Conservation (phyloP, 2,329 filamentous ascomycete species). For the Raffaelea arxii region DNA sequence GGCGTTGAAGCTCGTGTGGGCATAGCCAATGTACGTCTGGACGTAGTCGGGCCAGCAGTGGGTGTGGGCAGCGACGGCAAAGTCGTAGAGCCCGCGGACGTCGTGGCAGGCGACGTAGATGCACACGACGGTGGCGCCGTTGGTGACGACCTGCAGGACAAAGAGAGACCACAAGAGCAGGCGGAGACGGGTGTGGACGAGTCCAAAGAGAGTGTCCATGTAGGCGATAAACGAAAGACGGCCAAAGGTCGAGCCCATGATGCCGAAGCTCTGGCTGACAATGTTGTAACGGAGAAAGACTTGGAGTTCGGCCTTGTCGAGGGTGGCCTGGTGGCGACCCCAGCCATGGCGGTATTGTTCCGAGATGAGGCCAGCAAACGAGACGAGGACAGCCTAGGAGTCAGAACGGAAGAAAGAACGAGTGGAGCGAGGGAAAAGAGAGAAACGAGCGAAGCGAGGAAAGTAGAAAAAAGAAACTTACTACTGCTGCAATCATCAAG, state of each 20-base stretch:
- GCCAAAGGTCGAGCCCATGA: constrained; percentile 1
- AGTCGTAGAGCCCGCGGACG: not conserved
- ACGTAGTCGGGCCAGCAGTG: constrained; percentile 1
- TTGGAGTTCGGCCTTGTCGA: not conserved
- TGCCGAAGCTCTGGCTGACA: constrained; percentile 1
- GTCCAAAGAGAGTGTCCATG: constrained; percentile 1
- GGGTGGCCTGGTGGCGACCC: constrained; percentile 1
- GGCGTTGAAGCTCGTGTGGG: constrained; percentile 2
- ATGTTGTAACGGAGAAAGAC: constrained; percentile 1
- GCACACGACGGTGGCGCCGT: not conserved
- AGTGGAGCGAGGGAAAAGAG: not conserved
- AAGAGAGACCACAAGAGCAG: constrained; percentile 1
- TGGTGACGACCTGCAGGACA: constrained; percentile 1
- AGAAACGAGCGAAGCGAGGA: not conserved
- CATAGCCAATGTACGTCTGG: constrained; percentile 5
- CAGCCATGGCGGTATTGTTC: constrained; percentile 2
- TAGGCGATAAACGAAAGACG: constrained; percentile 4
- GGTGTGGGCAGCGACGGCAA: not conserved
- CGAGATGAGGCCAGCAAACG: constrained; percentile 1
- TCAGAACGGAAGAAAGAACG: not conserved
- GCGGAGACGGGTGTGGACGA: not conserved
- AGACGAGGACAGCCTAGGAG: not conserved
- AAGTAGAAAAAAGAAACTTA: not conserved
- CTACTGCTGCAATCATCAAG: constrained; percentile 1
- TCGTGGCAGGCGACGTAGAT: constrained; percentile 2